Evolutionary conservation across 176 grass and related monocot genomes (phyloP), one percentile per base, ranked within the genome.

Genomic region (Puccinellia tenuiflora): DNA sequence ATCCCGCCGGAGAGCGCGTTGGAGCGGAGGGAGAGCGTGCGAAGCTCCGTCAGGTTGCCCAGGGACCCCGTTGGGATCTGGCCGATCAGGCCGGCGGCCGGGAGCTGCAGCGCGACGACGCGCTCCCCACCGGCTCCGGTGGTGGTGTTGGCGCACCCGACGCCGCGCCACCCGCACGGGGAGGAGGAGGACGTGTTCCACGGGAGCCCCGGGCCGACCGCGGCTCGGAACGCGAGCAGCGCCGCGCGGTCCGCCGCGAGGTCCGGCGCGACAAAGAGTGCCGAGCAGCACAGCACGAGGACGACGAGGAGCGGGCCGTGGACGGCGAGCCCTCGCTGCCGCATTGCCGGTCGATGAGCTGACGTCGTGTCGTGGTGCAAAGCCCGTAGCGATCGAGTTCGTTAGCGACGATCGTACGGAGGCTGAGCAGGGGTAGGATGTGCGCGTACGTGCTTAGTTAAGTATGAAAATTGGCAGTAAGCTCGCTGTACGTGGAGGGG

Each of bases 31-130:
- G 88, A 95, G 33, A 98, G 82, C 28, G 33, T 2, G 7, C 7
- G 34, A 22, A 98, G 83, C 14, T 87, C 90, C 18, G 92, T 95
- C 2, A 98, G 90, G 79, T 98, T 98, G 2, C 90, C 92, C 11
- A 98, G 0, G 3, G 87, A 81, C 5, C 87, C 88, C 0, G 4
- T 0, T 1, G 90, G 92, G 47, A 93, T 40, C 56, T 5, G 17
- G 0, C 92, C 92, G 0, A 7, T 3, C 13, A 98, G 96, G 25
- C 54, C 0, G 1, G 30, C 3, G 0, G 25, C 92, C 0, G 92
- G 96, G 64, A 98, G 90, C 43, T 81, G 53, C 46, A 98, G 77
- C 60, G 13, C 5, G 2, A 70, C 31, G 52, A 98, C 92, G 20
- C 96, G 96, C 26, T 30, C 9, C 3, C 17, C 8, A 3, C 65